phyloP scores from a whole-genome alignment of 2,329 filamentous ascomycete species.

The Apiospora kogelbergensis region DNA sequence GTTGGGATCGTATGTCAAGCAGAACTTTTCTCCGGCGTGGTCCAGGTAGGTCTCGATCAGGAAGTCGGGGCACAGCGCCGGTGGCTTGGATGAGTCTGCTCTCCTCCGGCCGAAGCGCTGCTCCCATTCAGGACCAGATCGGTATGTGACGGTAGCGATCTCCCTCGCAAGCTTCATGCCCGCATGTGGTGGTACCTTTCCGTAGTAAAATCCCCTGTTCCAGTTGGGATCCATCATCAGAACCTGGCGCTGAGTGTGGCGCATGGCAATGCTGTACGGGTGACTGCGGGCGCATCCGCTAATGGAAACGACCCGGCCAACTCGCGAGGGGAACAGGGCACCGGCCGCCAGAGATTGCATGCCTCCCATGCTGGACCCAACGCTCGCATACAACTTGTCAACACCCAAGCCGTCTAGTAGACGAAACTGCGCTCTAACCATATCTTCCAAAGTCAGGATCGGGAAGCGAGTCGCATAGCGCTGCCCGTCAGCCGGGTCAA shows the following conservation, averaged over 20 bases:
- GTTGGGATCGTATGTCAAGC: slow-evolving; percentile 93
- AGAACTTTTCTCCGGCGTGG: slow-evolving; percentile 98
- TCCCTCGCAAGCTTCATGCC: slow-evolving; percentile 98
- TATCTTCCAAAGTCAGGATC: slow-evolving; percentile 93
- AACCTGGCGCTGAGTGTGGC: slow-evolving; percentile 94
- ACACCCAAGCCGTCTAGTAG: slow-evolving; percentile 80
- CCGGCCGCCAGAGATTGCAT: slow-evolving; percentile 95
- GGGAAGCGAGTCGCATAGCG: slow-evolving; percentile 93
- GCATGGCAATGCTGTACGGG: slow-evolving; percentile 98
- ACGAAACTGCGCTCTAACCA: slow-evolving; percentile 94
- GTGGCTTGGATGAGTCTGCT: slow-evolving; percentile 82
- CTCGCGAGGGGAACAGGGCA: slow-evolving; percentile 76
- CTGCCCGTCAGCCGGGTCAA: slow-evolving; percentile 85
- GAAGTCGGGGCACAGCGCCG: slow-evolving; percentile 95
- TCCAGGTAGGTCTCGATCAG: slow-evolving; percentile 98
- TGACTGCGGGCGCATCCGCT: slow-evolving; percentile 93
- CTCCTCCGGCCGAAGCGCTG: slow-evolving; percentile 85
- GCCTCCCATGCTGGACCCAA: slow-evolving; percentile 96
- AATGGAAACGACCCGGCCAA: slow-evolving; percentile 82
- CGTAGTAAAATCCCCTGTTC: slow-evolving; percentile 94
- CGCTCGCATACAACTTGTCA: slow-evolving; percentile 79
- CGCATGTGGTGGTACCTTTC: slow-evolving; percentile 81
- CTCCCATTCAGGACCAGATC: slow-evolving; percentile 97
- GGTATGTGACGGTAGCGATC: slow-evolving; percentile 96
- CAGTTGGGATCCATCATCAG: slow-evolving; percentile 99